Evolutionary conservation across 257 asterid species (phyloP).

Genomic region (Fraxinus americana): DNA sequence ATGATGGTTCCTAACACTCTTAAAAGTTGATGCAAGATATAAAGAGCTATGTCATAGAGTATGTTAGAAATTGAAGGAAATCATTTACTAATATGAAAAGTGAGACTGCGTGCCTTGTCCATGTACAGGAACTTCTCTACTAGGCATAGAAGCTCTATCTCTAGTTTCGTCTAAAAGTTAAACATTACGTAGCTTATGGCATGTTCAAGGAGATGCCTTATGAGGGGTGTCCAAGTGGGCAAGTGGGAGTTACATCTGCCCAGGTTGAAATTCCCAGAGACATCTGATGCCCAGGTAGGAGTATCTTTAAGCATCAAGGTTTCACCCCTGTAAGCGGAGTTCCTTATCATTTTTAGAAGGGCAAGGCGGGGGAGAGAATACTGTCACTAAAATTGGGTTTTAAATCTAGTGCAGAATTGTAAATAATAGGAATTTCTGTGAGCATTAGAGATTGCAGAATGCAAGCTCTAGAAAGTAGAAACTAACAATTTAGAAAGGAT

Average conservation of each 20-base stretch:
- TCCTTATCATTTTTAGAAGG: neutral
- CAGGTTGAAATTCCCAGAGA: neutral
- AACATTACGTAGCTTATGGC: neutral
- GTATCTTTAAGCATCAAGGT: neutral
- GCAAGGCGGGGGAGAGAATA: neutral
- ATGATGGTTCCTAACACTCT: neutral
- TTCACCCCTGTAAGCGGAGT: neutral
- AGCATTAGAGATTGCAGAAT: neutral
- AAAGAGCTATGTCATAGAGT: neutral
- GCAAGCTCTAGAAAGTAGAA: neutral
- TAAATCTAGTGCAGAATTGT: neutral
- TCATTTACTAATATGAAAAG: neutral
- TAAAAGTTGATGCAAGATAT: neutral
- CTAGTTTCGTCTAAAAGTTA: neutral
- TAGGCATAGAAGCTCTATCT: neutral
- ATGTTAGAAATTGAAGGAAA: neutral
- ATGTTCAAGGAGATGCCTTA: neutral
- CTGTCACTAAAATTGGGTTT: neutral
- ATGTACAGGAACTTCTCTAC: neutral
- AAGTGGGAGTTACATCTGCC: neutral
- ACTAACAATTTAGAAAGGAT: neutral
- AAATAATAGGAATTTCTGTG: neutral
- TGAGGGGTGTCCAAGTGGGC: neutral
- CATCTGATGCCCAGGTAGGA: neutral
- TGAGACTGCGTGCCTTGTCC: neutral